A percentile compares a stretch with the other conserved stretches of the same genome.
Conservation (phyloP, 2,329 filamentous ascomycete genomes). For the Ophiostoma himal-ulmi region DNA sequence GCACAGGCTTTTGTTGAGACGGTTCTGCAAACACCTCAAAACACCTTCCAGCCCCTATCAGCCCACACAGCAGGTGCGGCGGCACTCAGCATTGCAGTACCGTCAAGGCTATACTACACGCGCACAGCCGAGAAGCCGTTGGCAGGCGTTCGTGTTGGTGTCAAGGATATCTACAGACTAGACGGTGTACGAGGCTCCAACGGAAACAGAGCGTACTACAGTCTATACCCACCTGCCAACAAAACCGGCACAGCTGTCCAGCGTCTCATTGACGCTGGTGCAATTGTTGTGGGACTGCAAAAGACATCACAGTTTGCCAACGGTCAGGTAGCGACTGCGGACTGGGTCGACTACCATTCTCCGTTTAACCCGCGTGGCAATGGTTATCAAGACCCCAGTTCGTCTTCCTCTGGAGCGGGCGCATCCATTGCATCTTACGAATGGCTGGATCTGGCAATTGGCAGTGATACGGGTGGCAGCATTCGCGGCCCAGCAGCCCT, state of each 20-base stretch:
- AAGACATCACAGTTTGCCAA: background rate
- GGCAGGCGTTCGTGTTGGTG: background rate
- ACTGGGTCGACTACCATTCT: background rate
- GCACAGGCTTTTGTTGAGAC: background rate
- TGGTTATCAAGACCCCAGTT: constrained; percentile 1
- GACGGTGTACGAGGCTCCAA: background rate
- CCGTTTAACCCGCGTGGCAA: background rate
- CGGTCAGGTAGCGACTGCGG: background rate
- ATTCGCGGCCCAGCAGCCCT: background rate
- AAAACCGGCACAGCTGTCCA: background rate
- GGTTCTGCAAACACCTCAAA: constrained; percentile 1
- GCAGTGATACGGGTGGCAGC: background rate
- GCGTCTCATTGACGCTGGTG: background rate
- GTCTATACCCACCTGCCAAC: background rate
- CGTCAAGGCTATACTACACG: background rate
- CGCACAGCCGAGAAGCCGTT: background rate
- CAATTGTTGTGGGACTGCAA: background rate
- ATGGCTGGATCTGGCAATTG: background rate
- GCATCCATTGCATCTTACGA: background rate
- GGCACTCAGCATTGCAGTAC: background rate
- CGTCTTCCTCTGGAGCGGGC: background rate
- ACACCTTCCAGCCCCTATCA: background rate
- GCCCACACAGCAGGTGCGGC: constrained; percentile 1
- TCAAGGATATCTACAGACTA: background rate
- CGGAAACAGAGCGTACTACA: background rate